phyloP scores from a whole-genome alignment of 2,329 filamentous ascomycete species.

The Cercospora berteroae region DNA sequence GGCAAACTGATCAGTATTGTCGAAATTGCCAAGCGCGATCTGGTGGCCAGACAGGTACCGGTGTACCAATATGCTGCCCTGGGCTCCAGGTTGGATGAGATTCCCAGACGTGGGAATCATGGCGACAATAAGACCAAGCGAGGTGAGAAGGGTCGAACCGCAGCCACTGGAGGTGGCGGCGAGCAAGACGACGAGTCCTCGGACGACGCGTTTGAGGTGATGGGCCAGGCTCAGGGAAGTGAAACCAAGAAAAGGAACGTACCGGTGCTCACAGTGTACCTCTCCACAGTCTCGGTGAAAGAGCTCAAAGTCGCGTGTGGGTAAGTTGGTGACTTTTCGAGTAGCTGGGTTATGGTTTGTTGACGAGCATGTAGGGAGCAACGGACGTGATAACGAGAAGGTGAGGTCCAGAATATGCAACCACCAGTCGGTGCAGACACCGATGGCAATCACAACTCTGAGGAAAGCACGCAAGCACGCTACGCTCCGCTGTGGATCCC shows the following conservation, averaged over 20 bases:
- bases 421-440: too few species aligned
- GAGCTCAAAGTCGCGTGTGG: conserved; percentile 54
- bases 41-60: conserved; percentile 46
- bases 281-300: conserved; percentile 55
- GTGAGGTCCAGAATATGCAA: background rate
- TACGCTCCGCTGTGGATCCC: too few species aligned
- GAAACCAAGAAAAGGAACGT: conserved; percentile 50
- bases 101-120: conserved; percentile 19
- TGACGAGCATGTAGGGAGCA: conserved; percentile 17
- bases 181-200: conserved; percentile 18
- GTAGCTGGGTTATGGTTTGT: background rate
- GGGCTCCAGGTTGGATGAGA: conserved; percentile 28
- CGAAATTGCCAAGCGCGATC: conserved; percentile 55
- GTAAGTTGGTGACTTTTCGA: conserved; percentile 25
- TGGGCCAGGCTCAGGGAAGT: conserved; percentile 41
- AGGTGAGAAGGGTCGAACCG: conserved; percentile 5
- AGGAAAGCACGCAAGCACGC: too few species aligned
- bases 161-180: conserved; percentile 10
- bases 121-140: background rate
- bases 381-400: conserved; percentile 4
- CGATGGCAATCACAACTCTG: too few species aligned
- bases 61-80: conserved; percentile 42
- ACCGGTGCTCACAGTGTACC: conserved; percentile 60
- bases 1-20: conserved; percentile 67
- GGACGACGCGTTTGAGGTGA: conserved; percentile 34